Evolutionary conservation across 2,329 filamentous ascomycete genomes (phyloP).

Genomic region (Periconia sp.): DNA sequence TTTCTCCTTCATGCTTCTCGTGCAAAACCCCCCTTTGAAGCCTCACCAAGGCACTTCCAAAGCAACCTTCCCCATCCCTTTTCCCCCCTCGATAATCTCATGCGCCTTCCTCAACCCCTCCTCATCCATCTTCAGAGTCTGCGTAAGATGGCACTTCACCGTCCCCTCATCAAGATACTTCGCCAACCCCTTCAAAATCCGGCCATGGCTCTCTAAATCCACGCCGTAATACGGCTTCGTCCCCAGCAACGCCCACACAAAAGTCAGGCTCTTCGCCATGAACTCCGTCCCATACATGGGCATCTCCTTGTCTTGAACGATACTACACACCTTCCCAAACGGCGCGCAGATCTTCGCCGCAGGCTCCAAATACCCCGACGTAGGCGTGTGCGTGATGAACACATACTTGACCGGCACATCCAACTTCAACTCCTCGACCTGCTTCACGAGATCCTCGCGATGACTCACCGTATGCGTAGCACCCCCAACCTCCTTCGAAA

Average conservation of each 20-base stretch:
- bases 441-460: conserved; percentile 42
- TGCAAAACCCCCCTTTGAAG: no score
- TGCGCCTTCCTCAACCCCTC: conserved; percentile 46
- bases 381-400: conserved; percentile 45
- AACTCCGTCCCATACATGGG: conserved; percentile 51
- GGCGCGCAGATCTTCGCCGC: conserved; percentile 45
- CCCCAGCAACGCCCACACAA: conserved; percentile 47
- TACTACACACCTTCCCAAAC: conserved; percentile 50
- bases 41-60: neutral
- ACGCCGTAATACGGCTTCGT: conserved; percentile 46
- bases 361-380: conserved; percentile 45
- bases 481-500: conserved; percentile 47
- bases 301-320: conserved; percentile 46
- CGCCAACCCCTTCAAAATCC: conserved; percentile 42
- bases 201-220: conserved; percentile 44
- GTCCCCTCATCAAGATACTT: conserved; percentile 38
- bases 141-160: conserved; percentile 44
- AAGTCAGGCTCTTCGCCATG: conserved; percentile 50
- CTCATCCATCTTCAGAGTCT: conserved; percentile 38
- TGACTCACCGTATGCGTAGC: conserved; percentile 49
- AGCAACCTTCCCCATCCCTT: conserved; percentile 43
- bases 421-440: conserved; percentile 41
- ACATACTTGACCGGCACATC: conserved; percentile 46
- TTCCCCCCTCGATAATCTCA: conserved; percentile 41
- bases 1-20: no score